Percentiles rank a stretch among this genome's conserved stretches.
phyloP scores from a whole-genome alignment of 495 filamentous ascomycete genomes.

The Aspergillus ostianus region DNA sequence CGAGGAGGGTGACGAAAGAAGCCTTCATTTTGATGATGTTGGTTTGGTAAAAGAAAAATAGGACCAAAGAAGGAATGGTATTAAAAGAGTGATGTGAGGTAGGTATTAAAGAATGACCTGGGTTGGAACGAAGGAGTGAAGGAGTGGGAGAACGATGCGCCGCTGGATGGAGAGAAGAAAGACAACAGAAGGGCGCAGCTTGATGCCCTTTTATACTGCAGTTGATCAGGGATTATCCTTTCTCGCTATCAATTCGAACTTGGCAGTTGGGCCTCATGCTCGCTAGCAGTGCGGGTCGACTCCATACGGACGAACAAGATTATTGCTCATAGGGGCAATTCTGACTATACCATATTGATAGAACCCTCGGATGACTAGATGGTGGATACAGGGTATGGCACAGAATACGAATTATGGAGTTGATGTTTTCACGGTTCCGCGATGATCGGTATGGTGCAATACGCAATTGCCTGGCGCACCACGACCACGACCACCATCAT shows the following conservation, averaged over 20 bases:
- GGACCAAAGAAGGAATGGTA: slow-evolving; percentile 17
- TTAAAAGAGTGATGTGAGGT: slow-evolving; percentile 3
- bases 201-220: slow-evolving; percentile 16
- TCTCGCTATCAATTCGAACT: slow-evolving; percentile 5
- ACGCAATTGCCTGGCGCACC: not conserved
- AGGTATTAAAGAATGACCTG: slow-evolving; percentile 32
- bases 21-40: slow-evolving; percentile 38
- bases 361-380: slow-evolving; percentile 4
- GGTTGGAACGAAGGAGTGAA: slow-evolving; percentile 25
- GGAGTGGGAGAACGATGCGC: slow-evolving; percentile 19
- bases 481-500: not conserved
- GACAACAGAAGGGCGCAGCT: not conserved
- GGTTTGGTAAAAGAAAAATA: slow-evolving; percentile 9
- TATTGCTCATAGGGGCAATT: slow-evolving; percentile 5
- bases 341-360: not conserved
- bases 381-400: slow-evolving; percentile 9
- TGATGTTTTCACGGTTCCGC: not conserved
- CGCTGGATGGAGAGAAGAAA: slow-evolving; percentile 14
- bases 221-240: slow-evolving; percentile 11
- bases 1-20: slow-evolving; percentile 33
- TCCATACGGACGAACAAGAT: slow-evolving; percentile 6
- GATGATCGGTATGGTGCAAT: not conserved
- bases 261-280: slow-evolving; percentile 4
- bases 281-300: slow-evolving; percentile 22
- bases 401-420: not conserved